Evolutionary conservation across 345 rosid genomes (phyloP), one percentile per base, ranked within the genome.

Genomic region (Brassica napus): DNA sequence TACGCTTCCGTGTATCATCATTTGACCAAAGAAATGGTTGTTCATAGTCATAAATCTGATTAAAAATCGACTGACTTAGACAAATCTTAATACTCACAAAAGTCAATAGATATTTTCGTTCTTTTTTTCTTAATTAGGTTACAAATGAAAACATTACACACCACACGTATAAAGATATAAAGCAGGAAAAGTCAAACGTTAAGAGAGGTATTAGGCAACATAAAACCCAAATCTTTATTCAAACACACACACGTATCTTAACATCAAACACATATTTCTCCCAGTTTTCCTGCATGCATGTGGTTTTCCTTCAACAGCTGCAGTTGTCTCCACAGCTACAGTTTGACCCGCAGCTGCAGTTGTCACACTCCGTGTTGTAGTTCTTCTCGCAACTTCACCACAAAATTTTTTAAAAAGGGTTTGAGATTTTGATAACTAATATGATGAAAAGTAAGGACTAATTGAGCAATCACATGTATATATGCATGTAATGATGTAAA

Each of bases 321-420:
- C 83, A 81, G 73, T 86, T 88, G 31, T 80, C 80, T 49, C 86
- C 85, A 57, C 97, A 92, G 32, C 49, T 60, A 85, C 96, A 91
- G 94, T 37, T 88, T 42, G 90, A 78, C 79, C 94, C 96, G 24
- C 97, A 92, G 81, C 84, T 89, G 84, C 97, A 92, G 73, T 9
- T 47, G 37, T 76, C 77, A 52, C 83, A 81, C 73, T 81, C 83
- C 6, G 7, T 32, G 80, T 81, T 76, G 80, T 81, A 70, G 80
- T 75, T 81, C 65, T 3, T 81, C 83, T 75, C 80, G 80, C 94
- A 14, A 83, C 82, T 63, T 58, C 79, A 60, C 9, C 59, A 63
- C 57, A 62, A 34, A 23, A 12, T 5, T 26, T 26, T 0, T 4
- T 26, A 14, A 57, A 12, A 42, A 39, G 12, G 30, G 3, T 71